phyloP scores from a whole-genome alignment of 2,329 filamentous ascomycete genomes.

The Aureobasidium sp. region DNA sequence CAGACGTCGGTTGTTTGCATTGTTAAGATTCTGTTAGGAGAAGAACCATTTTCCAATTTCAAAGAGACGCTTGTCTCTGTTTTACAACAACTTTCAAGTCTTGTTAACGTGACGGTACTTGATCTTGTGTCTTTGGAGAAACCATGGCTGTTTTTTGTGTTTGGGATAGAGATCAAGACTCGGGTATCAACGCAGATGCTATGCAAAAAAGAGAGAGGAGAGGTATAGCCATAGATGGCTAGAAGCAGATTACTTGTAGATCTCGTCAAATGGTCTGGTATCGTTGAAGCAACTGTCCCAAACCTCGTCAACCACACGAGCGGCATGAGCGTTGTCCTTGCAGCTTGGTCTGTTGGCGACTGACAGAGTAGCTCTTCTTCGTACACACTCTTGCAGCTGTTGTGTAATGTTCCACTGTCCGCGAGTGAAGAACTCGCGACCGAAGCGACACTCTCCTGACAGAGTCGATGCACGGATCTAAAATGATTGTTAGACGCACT shows the following conservation, averaged over 20 bases:
- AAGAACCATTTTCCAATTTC: background rate
- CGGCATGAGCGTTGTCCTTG: conserved; percentile 77
- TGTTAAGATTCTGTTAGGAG: background rate
- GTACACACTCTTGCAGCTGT: conserved; percentile 89
- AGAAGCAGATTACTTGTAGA: conserved; percentile 58
- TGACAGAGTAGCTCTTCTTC: conserved; percentile 69
- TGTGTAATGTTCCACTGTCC: conserved; percentile 84
- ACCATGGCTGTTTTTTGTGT: background rate
- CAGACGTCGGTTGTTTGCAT: background rate
- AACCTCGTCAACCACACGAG: conserved; percentile 88
- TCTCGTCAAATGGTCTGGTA: conserved; percentile 92
- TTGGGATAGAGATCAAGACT: background rate
- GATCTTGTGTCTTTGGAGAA: background rate
- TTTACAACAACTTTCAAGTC: background rate
- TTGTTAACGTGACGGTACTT: background rate
- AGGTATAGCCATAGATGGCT: background rate
- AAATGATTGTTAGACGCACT: background rate
- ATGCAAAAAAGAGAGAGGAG: conserved; percentile 1
- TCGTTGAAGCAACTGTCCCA: conserved; percentile 97
- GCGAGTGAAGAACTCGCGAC: conserved; percentile 73
- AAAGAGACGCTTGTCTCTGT: background rate
- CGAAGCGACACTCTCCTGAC: conserved; percentile 88
- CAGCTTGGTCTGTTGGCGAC: conserved; percentile 71
- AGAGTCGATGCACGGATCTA: conserved; percentile 84
- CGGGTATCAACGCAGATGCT: conserved; percentile 7